A percentile compares a stretch with the other conserved stretches of the same genome.
These are phyloP conservation scores for Solanum infundibuliforme DNA, from an alignment of 257 asterid genomes.

Conservation along the genomic window DNA sequence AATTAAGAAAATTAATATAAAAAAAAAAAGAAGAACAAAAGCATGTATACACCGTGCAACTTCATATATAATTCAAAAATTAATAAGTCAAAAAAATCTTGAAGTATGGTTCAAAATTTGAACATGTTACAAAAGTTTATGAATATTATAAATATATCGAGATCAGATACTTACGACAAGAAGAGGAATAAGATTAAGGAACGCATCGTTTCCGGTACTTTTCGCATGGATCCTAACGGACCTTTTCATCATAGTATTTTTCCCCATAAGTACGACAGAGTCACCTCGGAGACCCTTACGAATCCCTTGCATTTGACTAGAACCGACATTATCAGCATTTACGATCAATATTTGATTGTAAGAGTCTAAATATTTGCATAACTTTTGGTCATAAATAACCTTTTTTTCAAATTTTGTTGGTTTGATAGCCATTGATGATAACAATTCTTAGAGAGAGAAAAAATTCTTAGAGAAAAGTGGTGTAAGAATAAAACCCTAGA, in stretches of 20 bases:
- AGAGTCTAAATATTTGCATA: slow-evolving; percentile 68
- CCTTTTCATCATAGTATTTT: slow-evolving; percentile 96
- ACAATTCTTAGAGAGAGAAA: neutral
- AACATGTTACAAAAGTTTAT: too few relatives aligned
- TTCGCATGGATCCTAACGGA: slow-evolving; percentile 65
- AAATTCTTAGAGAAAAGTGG: neutral
- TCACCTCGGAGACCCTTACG: slow-evolving; percentile 69
- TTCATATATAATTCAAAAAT: too few relatives aligned
- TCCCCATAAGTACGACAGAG: slow-evolving; percentile 88
- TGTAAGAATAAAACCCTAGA: neutral
- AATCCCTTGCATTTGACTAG: slow-evolving; percentile 76
- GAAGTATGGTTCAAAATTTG: too few relatives aligned
- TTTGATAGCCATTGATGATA: slow-evolving; percentile 48
- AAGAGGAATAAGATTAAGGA: slow-evolving; percentile 66
- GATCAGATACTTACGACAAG: slow-evolving; percentile 45
- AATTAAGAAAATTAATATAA: neutral
- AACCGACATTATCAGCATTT: slow-evolving; percentile 79
- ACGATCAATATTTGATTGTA: slow-evolving; percentile 61
- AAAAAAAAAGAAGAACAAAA: too few relatives aligned
- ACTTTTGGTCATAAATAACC: slow-evolving; percentile 58
- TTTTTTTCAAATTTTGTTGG: slow-evolving; percentile 63
- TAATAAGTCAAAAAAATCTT: too few relatives aligned
- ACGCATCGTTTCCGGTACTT: slow-evolving; percentile 47
- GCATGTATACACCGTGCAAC: too few relatives aligned
- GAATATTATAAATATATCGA: neutral